Evolutionary conservation across 2,329 filamentous ascomycete genomes (phyloP).

Genomic region (Thelonectria blattea): DNA sequence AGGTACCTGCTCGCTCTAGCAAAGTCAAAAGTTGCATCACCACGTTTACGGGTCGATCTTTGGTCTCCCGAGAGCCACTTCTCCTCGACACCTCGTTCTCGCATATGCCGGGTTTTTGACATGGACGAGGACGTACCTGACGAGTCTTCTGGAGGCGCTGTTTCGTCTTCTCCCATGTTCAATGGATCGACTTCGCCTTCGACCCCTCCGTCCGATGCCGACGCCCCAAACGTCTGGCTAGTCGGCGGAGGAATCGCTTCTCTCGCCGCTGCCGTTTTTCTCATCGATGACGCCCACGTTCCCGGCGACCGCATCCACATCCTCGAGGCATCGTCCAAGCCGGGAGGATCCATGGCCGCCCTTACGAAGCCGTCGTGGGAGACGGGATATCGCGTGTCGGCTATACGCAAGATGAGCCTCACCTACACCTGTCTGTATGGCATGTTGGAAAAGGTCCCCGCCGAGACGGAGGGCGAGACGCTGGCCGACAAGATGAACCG

Average conservation of each 20-base stretch:
- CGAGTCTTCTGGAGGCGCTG: constrained; percentile 18
- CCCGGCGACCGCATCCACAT: constrained; percentile 36
- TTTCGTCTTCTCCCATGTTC: constrained; percentile 14
- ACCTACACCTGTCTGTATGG: constrained; percentile 36
- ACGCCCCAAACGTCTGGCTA: constrained; percentile 33
- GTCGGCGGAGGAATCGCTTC: constrained; percentile 38
- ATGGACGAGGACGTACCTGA: constrained; percentile 14
- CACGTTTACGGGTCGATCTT: not conserved
- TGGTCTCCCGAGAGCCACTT: not conserved
- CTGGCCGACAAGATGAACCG: constrained; percentile 33
- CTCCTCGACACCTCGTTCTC: not conserved
- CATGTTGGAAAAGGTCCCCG: constrained; percentile 36
- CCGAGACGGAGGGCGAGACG: constrained; percentile 30
- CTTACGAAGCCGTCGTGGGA: constrained; percentile 34
- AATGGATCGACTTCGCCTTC: constrained; percentile 16
- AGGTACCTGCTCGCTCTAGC: not conserved
- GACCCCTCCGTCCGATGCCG: constrained; percentile 3
- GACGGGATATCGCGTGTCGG: constrained; percentile 35
- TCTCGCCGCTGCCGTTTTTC: constrained; percentile 34
- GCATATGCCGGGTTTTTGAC: constrained; percentile 8
- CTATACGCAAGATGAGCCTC: constrained; percentile 37
- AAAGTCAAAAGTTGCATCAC: not conserved
- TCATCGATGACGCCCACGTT: constrained; percentile 35
- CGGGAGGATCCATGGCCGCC: constrained; percentile 35
- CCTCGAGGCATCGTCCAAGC: constrained; percentile 33